Base-by-base conservation (phyloP, 352 stramenopile species). In the Halophytophthora batemanensis region DNA sequence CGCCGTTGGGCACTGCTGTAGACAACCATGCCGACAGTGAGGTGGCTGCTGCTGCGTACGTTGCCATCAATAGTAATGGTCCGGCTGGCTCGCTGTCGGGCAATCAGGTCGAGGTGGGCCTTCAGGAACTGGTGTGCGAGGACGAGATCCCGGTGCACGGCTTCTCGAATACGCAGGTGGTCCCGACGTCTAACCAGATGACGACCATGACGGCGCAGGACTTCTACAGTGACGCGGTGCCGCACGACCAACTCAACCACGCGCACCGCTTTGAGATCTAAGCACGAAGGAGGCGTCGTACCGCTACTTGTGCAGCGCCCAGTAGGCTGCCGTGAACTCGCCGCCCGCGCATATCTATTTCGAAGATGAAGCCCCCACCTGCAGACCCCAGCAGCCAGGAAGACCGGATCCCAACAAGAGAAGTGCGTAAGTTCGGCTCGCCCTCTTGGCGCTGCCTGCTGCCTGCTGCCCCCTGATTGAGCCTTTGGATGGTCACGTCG, bases 231-330 rank as follows among this genome's bases (percentile, higher is more conserved):
- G 50, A 47, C 21, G 35, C 69, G 51, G 53, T 78, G 14, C 57
- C 69, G 21, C 62, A 78, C 39, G 70, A 78, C 49, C 50, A 78
- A 35, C 54, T 83, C 35, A 66, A 64, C 41, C 49, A 58, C 18
- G 61, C 66, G n/a, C 61, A 79, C 38, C 66, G 65, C 43, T 83
- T 81, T 63, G 73, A 83, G 44, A 83, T 83, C 44, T 83, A 71
- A 69, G 44, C 25, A 31, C 25, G 25, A 31, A 31, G 25, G n/a
- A n/a, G n/a, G n/a, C n/a, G n/a, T n/a, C n/a, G n/a, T n/a, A n/a
- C n/a, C n/a, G 25, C 25, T 31, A 10, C 4, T 31, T 31, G 25
- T 8, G 8, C 25, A 31, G 25, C 25, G 25, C 8, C 25, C 4
- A 31, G 25, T 31, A 8, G 25, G 4, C 25, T 31, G 40, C 19